Conservation (phyloP, 495 filamentous ascomycete species). For the Elaphomyces granulatus region DNA sequence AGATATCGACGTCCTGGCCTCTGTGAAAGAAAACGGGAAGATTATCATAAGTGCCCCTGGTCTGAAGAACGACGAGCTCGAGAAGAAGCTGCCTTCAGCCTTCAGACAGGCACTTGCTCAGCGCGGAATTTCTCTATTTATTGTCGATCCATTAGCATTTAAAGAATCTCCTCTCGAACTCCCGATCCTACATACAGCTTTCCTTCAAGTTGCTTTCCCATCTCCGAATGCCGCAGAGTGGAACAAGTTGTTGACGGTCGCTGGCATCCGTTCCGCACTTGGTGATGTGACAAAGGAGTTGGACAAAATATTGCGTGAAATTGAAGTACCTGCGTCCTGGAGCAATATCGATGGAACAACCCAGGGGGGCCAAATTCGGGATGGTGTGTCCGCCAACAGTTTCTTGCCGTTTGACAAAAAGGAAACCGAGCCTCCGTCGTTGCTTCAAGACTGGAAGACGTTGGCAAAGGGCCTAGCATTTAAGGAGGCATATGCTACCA, state of each 20-base stretch:
- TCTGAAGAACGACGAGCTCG: slow-evolving; percentile 73
- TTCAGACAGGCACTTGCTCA: slow-evolving; percentile 53
- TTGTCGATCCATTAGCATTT: slow-evolving; percentile 51
- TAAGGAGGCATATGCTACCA: slow-evolving; percentile 82
- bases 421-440: slow-evolving; percentile 48
- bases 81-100: slow-evolving; percentile 63
- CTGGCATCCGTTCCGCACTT: too few species aligned
- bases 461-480: slow-evolving; percentile 80
- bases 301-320: slow-evolving; percentile 48
- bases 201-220: slow-evolving; percentile 57
- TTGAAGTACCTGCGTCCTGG: slow-evolving; percentile 72
- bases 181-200: slow-evolving; percentile 58
- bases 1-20: slow-evolving; percentile 55
- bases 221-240: slow-evolving; percentile 36
- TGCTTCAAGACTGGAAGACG: slow-evolving; percentile 61
- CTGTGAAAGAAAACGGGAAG: slow-evolving; percentile 54
- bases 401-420: slow-evolving; percentile 70
- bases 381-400: slow-evolving; percentile 56
- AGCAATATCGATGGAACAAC: slow-evolving; percentile 46
- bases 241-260: slow-evolving; percentile 42
- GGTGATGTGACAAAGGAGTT: slow-evolving; percentile 51
- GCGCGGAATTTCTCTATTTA: slow-evolving; percentile 52
- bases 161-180: slow-evolving; percentile 47
- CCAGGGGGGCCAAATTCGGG: slow-evolving; percentile 35
- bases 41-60: slow-evolving; percentile 62